Evolutionary conservation across 2,329 filamentous ascomycete species (phyloP).

Genomic region (Keithomyces neogunnii): DNA sequence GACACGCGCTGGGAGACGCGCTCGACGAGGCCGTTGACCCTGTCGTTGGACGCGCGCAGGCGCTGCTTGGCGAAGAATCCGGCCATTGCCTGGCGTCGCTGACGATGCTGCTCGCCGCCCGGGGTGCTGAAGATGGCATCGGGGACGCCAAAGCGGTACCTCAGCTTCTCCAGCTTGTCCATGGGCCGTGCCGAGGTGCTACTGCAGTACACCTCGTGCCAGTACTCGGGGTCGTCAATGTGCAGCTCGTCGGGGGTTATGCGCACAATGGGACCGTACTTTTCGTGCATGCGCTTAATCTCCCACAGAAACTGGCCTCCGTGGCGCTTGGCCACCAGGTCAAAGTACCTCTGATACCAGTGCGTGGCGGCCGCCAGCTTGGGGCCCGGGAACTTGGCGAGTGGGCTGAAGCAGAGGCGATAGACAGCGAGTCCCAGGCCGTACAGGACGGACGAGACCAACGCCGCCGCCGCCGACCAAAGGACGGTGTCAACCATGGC

Average conservation of each 20-base stretch:
- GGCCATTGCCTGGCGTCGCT: neutral
- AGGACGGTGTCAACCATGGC: no score
- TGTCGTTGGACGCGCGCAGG: neutral
- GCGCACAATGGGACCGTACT: constrained; percentile 26
- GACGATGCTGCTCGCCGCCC: neutral
- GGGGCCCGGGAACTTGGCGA: neutral
- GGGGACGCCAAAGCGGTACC: neutral
- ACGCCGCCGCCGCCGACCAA: no score
- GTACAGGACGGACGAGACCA: no score
- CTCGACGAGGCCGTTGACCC: neutral
- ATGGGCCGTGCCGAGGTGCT: constrained; percentile 6
- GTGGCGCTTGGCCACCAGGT: neutral
- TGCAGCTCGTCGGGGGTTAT: constrained; percentile 18
- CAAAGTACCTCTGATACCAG: constrained; percentile 4
- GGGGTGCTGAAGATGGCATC: neutral
- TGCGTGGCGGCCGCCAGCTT: neutral
- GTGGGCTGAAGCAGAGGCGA: neutral
- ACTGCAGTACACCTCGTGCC: constrained; percentile 12
- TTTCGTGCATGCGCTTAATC: constrained; percentile 22
- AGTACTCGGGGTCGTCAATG: constrained; percentile 18
- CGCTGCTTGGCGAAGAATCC: neutral
- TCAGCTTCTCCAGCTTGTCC: neutral
- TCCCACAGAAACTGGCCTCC: neutral
- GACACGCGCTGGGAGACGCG: neutral
- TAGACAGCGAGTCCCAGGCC: no score